Evolutionary conservation across 2,329 filamentous ascomycete genomes (phyloP), one percentile per base, ranked within the genome.

Genomic region (Sporothrix curviconia): DNA sequence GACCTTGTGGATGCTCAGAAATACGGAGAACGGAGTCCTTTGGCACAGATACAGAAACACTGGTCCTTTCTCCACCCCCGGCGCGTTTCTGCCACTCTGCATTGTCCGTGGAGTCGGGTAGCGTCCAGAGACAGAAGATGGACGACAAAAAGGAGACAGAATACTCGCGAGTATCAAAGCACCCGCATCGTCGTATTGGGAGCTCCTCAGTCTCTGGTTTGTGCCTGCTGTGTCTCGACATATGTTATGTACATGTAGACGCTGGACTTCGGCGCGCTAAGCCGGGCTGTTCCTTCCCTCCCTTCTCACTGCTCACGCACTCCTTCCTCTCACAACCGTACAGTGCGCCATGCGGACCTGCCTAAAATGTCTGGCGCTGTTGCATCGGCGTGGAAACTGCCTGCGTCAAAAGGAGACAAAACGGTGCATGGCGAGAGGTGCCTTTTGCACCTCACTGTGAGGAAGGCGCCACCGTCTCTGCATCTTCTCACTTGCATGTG

Each of bases 291-390:
- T 40, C 37, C 51, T 54, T 50, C 47, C 32, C 46, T 36, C n/a
- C 32, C 7, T 14, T 36, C 28, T 12, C 51, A 6, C 15, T 40
- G 14, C 14, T 6, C 22, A 14, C 5, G 7, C 34, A 11, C n/a
- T 24, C 8, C 22, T 9, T 22, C 24, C 15, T 39, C 25, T 40
- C 49, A 40, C 34, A 14, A 17, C 14, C 34, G 17, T 12, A 22
- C 28, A 19, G 9, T 24, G 28, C 24, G 7, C 12, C 24, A 40
- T 34, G 25, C n/a, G 37, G 30, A 55, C 52, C 52, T 55, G 52
- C 52, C 52, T 55, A 55, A 55, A 47, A 37, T 46, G 40, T 55
- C 15, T 55, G 52, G 52, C 22, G 52, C 40, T 46, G 52, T 47
- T 55, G 52, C 52, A 55, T 55, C 52, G 44, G 40, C 51, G 49